phyloP scores from a whole-genome alignment of 495 filamentous ascomycete genomes.

The Symbiotaphrina buchneri region DNA sequence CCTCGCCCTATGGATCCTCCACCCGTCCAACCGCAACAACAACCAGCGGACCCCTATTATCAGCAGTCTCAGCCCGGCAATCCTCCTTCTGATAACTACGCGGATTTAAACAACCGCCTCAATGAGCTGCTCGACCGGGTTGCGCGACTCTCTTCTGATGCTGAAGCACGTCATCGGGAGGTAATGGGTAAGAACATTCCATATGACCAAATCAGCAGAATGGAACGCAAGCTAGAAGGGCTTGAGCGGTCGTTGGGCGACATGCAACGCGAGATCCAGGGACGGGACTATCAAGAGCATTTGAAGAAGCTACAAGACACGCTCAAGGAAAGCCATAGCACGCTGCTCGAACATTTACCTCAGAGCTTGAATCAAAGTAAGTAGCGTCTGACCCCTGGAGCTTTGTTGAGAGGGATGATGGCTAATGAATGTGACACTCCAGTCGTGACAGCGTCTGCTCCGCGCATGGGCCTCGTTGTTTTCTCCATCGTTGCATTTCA shows the following conservation, averaged over 20 bases:
- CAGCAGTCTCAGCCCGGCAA: conserved; percentile 4
- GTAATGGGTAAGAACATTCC: conserved; percentile 15
- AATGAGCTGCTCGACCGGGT: conserved; percentile 38
- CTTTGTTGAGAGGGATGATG: no score
- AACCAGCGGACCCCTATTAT: conserved; percentile 10
- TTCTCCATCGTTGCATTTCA: conserved; percentile 59
- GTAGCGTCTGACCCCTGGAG: conserved; percentile 3
- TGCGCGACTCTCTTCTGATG: conserved; percentile 9
- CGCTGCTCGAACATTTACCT: conserved; percentile 33
- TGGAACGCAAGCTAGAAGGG: conserved; percentile 27
- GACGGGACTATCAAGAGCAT: conserved; percentile 49
- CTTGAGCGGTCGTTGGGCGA: conserved; percentile 30
- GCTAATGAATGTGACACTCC: not conserved
- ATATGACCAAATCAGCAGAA: conserved; percentile 27
- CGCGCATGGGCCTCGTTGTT: conserved; percentile 51
- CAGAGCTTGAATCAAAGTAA: conserved; percentile 22
- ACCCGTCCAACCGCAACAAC: conserved; percentile 14
- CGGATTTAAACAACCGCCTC: conserved; percentile 60
- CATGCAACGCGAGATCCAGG: conserved; percentile 41
- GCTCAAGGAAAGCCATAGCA: conserved; percentile 48
- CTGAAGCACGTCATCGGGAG: not conserved
- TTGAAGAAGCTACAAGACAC: conserved; percentile 49
- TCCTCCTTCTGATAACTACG: conserved; percentile 35
- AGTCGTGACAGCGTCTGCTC: conserved; percentile 35
- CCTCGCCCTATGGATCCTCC: conserved; percentile 6